These are phyloP conservation scores for Boletus smithii DNA, from an alignment of 1,284 basidiomycete genomes.

Conservation along the genomic window DNA sequence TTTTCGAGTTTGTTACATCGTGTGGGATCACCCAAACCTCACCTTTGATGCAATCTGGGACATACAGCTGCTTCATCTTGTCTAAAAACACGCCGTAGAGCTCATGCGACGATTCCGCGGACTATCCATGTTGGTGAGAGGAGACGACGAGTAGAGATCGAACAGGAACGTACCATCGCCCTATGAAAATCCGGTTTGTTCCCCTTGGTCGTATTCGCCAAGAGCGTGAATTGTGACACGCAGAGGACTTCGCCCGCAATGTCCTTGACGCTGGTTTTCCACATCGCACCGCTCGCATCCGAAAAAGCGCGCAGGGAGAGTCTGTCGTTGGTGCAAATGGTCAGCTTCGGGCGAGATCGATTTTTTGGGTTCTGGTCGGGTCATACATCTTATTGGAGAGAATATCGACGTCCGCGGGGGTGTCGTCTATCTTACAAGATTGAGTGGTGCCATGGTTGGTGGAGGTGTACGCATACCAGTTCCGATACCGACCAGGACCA, in stretches of 20 bases:
- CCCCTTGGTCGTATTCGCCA: slow-evolving; percentile 85
- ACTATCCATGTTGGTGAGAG: slow-evolving; percentile 39
- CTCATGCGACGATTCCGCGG: slow-evolving; percentile 60
- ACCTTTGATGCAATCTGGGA: slow-evolving; percentile 79
- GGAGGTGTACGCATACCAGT: slow-evolving; percentile 49
- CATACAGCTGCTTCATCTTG: slow-evolving; percentile 61
- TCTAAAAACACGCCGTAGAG: slow-evolving; percentile 74
- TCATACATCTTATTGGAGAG: slow-evolving; percentile 77
- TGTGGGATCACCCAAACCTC: neutral
- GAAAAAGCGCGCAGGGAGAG: slow-evolving; percentile 72
- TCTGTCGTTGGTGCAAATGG: slow-evolving; percentile 35
- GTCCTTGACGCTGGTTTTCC: slow-evolving; percentile 83
- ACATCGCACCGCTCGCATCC: slow-evolving; percentile 60
- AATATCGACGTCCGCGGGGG: slow-evolving; percentile 60
- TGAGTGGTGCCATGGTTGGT: slow-evolving; percentile 5
- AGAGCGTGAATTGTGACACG: slow-evolving; percentile 88
- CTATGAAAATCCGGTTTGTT: slow-evolving; percentile 88
- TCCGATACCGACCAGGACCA: slow-evolving; percentile 87
- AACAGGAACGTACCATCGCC: slow-evolving; percentile 63
- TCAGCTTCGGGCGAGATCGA: slow-evolving; percentile 6
- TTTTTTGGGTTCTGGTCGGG: too few species aligned
- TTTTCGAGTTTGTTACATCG: neutral
- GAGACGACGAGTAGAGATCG: neutral
- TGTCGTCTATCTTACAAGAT: slow-evolving; percentile 62
- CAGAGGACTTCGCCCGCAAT: slow-evolving; percentile 84